Base-by-base conservation (phyloP, 2,329 filamentous ascomycete genomes). In the Akanthomyces muscarius region DNA sequence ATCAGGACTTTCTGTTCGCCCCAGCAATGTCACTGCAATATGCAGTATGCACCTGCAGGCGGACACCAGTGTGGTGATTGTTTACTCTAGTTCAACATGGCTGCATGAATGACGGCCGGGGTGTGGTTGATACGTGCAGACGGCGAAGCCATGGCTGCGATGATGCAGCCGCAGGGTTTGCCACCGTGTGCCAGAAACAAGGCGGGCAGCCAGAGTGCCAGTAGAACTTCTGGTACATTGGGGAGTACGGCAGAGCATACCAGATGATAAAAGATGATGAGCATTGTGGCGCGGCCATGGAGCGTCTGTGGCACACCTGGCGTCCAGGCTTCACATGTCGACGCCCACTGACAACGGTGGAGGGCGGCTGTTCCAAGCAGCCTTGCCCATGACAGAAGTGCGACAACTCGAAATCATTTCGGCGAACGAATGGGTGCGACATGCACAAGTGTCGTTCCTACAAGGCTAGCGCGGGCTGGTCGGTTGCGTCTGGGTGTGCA, bases 51-150 rank as follows among this genome's bases (percentile, higher is more conserved):
- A 25, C n/a, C 30, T 53, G 53, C 38, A 44, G 18, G 30, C 18
- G 33, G 28, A 38, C 23, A 13, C 13, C 42, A n/a, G 10, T n/a
- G 55, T 30, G 44, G 44, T 47, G 55, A 33, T 28, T 21, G 55
- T 50, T n/a, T 36, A 45, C 28, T 48, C 30, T 50, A 36, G 44
- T 18, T 44, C 25, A 41, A 28, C 30, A 38, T 50, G 55, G 55
- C 55, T 58, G 55, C 55, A 58, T 58, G 44, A 41, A 41, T 58
- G 55, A 58, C 30, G 55, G 4, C 42, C 25, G 16, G 54, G 50
- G 44, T 58, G 55, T 23, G 8, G 36, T 36, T 30, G 38, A 45
- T 33, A 23, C 41, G 44, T 53, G 50, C 48, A 51, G 28, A 51
- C 28, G 3, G 48, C 28, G 21, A 41, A 2, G 38, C 21, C 33